phyloP scores from a whole-genome alignment of 2,329 filamentous ascomycete species.

The Blumeriella jaapii region DNA sequence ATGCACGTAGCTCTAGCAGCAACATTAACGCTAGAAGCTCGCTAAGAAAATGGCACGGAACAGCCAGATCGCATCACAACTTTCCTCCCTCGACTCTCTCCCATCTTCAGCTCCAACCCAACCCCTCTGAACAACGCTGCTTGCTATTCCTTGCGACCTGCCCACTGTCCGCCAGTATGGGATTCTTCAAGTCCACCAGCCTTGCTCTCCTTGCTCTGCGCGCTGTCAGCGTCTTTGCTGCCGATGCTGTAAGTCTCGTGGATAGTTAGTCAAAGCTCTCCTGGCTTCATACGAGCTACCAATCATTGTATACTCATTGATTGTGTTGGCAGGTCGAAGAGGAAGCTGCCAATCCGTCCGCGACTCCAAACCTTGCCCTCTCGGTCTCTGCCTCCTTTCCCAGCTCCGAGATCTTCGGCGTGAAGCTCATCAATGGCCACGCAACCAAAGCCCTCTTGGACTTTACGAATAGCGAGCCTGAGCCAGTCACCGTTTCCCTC shows the following conservation, averaged over 20 bases:
- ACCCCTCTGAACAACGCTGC: no score
- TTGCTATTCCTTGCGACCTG: not conserved
- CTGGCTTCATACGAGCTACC: not conserved
- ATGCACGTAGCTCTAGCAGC: no score
- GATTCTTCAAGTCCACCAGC: constrained; percentile 59
- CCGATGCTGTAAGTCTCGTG: constrained; percentile 45
- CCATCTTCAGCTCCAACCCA: not conserved
- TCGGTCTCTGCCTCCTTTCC: constrained; percentile 52
- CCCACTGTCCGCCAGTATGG: constrained; percentile 43
- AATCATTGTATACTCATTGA: not conserved
- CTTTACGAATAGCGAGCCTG: constrained; percentile 72
- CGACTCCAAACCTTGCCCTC: constrained; percentile 45
- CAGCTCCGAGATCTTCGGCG: constrained; percentile 67
- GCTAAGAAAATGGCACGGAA: constrained; percentile 4
- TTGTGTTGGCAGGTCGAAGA: constrained; percentile 18
- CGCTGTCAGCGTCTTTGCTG: constrained; percentile 52
- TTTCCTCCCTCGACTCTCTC: not conserved
- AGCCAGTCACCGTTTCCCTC: constrained; percentile 62
- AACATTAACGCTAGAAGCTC: constrained; percentile 3
- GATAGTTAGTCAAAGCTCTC: constrained; percentile 5
- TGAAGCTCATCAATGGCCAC: constrained; percentile 90
- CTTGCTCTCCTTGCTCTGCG: constrained; percentile 61
- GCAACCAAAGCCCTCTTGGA: constrained; percentile 74
- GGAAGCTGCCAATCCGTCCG: constrained; percentile 15
- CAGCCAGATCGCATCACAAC: constrained; percentile 3